Conservation (phyloP, 176 grass and related monocot genomes). For the Pontederia crassipes region DNA sequence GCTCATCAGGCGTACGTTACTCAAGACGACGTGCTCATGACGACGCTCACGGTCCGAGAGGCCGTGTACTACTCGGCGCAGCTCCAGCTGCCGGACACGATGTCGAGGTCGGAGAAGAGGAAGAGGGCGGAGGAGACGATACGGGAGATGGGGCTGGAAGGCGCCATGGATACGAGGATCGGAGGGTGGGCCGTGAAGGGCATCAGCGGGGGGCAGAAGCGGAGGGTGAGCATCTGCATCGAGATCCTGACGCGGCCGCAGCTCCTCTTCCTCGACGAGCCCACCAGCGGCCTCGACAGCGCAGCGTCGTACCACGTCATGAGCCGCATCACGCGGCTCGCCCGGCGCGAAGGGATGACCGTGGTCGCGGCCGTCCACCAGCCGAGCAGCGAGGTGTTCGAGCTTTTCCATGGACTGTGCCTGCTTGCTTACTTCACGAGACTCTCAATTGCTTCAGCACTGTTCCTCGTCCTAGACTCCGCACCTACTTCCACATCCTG, state of each 20-base stretch:
- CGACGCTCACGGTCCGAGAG: slow-evolving; percentile 42
- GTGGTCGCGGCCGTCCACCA: slow-evolving; percentile 46
- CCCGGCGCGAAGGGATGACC: slow-evolving; percentile 30
- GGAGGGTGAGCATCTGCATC: slow-evolving; percentile 47
- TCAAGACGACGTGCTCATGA: slow-evolving; percentile 44
- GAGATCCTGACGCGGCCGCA: slow-evolving; percentile 41
- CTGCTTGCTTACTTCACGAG: slow-evolving; percentile 33
- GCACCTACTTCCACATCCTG: slow-evolving; percentile 3
- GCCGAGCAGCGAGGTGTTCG: slow-evolving; percentile 51
- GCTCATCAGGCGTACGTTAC: slow-evolving; percentile 39
- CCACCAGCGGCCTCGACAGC: slow-evolving; percentile 50
- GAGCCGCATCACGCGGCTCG: slow-evolving; percentile 26
- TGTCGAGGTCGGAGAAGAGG: slow-evolving; percentile 16
- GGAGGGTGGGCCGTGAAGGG: slow-evolving; percentile 38
- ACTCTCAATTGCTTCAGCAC: slow-evolving; percentile 15
- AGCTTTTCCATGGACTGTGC: slow-evolving; percentile 47
- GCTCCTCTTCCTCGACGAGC: slow-evolving; percentile 49
- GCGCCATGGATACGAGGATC: slow-evolving; percentile 26
- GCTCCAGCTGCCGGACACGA: slow-evolving; percentile 41
- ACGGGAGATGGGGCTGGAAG: slow-evolving; percentile 37
- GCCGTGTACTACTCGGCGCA: slow-evolving; percentile 51
- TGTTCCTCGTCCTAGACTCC: not conserved
- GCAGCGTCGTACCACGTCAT: slow-evolving; percentile 42
- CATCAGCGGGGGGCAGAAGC: slow-evolving; percentile 52
- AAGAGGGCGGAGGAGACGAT: slow-evolving; percentile 33